Percentiles rank a stretch among this genome's conserved stretches.
Conservation (phyloP, 495 filamentous ascomycete genomes). For the Penicillium cataractarum region DNA sequence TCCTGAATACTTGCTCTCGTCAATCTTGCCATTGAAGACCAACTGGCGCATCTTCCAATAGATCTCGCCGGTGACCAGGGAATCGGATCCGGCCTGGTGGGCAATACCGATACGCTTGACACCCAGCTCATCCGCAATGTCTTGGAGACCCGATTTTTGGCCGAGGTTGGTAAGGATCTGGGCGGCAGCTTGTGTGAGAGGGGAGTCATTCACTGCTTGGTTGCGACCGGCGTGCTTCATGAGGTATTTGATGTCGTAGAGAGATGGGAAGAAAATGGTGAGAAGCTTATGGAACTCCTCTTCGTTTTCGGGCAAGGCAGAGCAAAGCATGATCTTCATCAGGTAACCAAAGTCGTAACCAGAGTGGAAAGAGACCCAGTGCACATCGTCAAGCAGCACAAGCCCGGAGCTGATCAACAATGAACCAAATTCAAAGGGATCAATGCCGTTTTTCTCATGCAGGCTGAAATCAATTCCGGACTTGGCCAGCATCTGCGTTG, state of each 20-base stretch:
- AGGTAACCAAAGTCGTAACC: constrained; percentile 98
- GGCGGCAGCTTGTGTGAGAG: constrained; percentile 61
- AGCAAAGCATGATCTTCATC: constrained; percentile 84
- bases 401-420: constrained; percentile 89
- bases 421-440: constrained; percentile 83
- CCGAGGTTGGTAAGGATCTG: constrained; percentile 79
- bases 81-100: constrained; percentile 91
- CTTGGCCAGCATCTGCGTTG: constrained; percentile 82
- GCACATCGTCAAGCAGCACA: constrained; percentile 83
- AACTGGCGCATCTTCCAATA: constrained; percentile 86
- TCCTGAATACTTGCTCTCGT: constrained; percentile 71
- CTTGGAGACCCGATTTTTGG: constrained; percentile 85
- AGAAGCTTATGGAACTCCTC: constrained; percentile 82
- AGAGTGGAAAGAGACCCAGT: constrained; percentile 98
- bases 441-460: constrained; percentile 87
- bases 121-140: constrained; percentile 89
- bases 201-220: constrained; percentile 60
- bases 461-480: constrained; percentile 85
- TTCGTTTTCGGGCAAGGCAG: constrained; percentile 82
- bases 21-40: constrained; percentile 82
- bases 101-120: constrained; percentile 82
- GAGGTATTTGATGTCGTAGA: constrained; percentile 96
- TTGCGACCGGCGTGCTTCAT: constrained; percentile 82
- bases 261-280: constrained; percentile 85
- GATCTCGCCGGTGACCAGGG: constrained; percentile 86